These are phyloP conservation scores for Sclerotinia sclerotiorum DNA, from an alignment of 2,329 filamentous ascomycete genomes.

Conservation along the genomic window DNA sequence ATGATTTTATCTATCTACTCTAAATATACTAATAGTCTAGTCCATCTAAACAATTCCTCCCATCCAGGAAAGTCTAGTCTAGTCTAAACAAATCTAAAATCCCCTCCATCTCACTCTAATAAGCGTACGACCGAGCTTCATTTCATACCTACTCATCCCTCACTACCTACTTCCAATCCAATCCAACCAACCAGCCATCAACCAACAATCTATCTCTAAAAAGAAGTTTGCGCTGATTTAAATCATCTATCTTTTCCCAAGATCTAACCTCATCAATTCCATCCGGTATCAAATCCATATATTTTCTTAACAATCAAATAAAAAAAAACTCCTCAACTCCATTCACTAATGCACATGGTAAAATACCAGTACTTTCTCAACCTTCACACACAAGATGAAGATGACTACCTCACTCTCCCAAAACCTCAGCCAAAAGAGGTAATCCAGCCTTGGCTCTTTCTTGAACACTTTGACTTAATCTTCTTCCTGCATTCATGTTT, in stretches of 20 bases:
- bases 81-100: not conserved
- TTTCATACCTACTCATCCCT: no score
- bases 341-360: constrained; percentile 4
- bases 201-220: constrained; percentile 9
- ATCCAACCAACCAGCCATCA: not conserved
- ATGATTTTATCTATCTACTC: not conserved
- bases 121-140: no score
- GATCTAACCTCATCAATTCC: not conserved
- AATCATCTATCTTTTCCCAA: not conserved
- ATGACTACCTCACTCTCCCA: not conserved
- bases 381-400: no score
- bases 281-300: not conserved
- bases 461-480: constrained; percentile 37
- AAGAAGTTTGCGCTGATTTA: not conserved
- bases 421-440: constrained; percentile 35
- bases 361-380: not conserved
- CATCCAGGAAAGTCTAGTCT: not conserved
- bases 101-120: no score
- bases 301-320: constrained; percentile 1
- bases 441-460: constrained; percentile 31
- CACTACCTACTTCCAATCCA: no score
- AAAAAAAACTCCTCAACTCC: constrained; percentile 15
- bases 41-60: not conserved
- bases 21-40: not conserved
- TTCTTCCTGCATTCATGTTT: constrained; percentile 35